Evolutionary conservation across 2,329 filamentous ascomycete species (phyloP), one percentile per base, ranked within the genome.

Genomic region (Dothistroma septosporum): DNA sequence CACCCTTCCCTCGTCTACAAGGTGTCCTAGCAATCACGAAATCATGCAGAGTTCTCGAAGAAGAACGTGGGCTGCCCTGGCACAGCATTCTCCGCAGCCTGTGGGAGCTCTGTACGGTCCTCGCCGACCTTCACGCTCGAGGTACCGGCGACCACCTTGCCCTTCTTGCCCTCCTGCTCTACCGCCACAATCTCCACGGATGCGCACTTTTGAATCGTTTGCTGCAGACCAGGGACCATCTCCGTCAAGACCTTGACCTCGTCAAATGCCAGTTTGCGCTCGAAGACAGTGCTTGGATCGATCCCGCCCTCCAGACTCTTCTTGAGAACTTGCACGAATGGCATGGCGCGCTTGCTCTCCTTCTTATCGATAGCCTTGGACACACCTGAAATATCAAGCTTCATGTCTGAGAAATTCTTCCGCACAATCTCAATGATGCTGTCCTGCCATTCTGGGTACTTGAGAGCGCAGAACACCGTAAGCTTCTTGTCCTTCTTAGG

Each of bases 341-440:
- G 94, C 93, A 97, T 97, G 2, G 92, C 93, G 79, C 95, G 94
- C 85, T 97, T 99, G 83, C 92, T 91, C 78, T 95, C 90, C 72
- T 91, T 82, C 81, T 96, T 96, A 68, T 86, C 86, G 60, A 97
- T 87, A 72, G 87, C 84, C 67, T 86, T 87, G 70, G 87, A 90
- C 52, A 97, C 80, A 59, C 85, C 86, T 80, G 95, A 96, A 74
- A 95, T 90, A 72, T 96, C 87, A 65, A 89, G 80, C 66, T 78
- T 85, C 53, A 83, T 68, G 19, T 82, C 75, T 62, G 90, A 83
- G 77, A 91, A 91, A 63, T 85, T 79, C 70, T 89, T 83, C 66
- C 86, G 85, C 19, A 96, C 83, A 37, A 95, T 81, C 59, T 92
- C 88, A 70, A 95, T 88, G 76, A 92, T 94, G 78, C 91, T 90